phyloP scores from a whole-genome alignment of 495 filamentous ascomycete species.

The Penicillium pancosmium region DNA sequence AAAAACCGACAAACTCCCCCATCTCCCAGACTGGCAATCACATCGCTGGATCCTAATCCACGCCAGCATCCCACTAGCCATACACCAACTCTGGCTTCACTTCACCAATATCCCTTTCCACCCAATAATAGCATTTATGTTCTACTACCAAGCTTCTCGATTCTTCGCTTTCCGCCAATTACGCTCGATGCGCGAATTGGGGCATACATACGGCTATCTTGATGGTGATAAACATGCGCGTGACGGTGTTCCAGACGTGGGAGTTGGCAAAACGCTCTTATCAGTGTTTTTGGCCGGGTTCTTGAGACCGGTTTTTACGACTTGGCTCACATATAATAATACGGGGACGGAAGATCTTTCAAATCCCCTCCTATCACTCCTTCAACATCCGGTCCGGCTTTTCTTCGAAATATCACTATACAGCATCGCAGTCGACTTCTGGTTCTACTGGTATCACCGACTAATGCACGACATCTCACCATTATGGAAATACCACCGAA shows the following conservation, averaged over 20 bases:
- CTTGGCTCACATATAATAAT: slow-evolving; percentile 14
- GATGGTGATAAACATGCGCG: slow-evolving; percentile 24
- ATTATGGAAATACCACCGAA: slow-evolving; percentile 3
- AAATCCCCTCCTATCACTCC: too few relatives aligned
- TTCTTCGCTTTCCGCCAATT: slow-evolving; percentile 17
- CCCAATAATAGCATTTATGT: slow-evolving; percentile 25
- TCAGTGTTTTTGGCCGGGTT: slow-evolving; percentile 17
- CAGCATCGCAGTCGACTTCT: background rate
- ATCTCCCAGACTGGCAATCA: slow-evolving; percentile 27
- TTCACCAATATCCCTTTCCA: slow-evolving; percentile 29
- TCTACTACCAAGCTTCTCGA: slow-evolving; percentile 26
- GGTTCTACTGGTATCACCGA: slow-evolving; percentile 2
- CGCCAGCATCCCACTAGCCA: slow-evolving; percentile 24
- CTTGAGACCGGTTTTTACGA: slow-evolving; percentile 15
- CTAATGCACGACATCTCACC: background rate
- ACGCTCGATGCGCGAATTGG: slow-evolving; percentile 17
- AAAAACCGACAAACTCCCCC: slow-evolving; percentile 38
- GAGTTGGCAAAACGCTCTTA: slow-evolving; percentile 11
- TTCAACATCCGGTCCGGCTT: slow-evolving; percentile 15
- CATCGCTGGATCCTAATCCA: slow-evolving; percentile 38
- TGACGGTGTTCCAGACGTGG: slow-evolving; percentile 22
- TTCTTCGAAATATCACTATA: slow-evolving; percentile 7
- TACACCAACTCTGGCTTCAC: slow-evolving; percentile 33
- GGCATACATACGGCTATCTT: slow-evolving; percentile 19
- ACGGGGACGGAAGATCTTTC: background rate